These are phyloP conservation scores for Lactifluus hygrophoroides DNA, from an alignment of 768 basidiomycete species.

Conservation along the genomic window DNA sequence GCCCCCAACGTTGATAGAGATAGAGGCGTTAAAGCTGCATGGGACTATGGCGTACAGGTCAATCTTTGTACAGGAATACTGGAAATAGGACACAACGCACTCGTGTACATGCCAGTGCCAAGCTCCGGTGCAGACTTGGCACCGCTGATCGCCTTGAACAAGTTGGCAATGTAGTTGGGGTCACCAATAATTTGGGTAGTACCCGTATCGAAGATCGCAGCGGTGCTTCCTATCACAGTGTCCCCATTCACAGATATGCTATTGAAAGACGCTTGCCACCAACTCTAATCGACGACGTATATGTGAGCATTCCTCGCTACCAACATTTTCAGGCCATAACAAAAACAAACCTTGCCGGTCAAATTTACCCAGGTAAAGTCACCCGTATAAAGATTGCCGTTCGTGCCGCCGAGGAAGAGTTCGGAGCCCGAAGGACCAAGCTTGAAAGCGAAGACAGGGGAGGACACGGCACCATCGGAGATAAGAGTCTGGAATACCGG, in stretches of 20 bases:
- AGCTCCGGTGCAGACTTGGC: neutral
- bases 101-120: neutral
- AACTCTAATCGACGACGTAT: neutral
- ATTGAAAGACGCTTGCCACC: slow-evolving; percentile 22
- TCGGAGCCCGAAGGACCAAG: slow-evolving; percentile 37
- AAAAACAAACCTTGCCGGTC: neutral
- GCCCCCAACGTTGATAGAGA: neutral
- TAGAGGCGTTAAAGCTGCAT: neutral
- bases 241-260: slow-evolving; percentile 22
- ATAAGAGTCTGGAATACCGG: slow-evolving; percentile 36
- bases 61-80: neutral
- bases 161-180: neutral
- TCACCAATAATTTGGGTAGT: slow-evolving; percentile 26
- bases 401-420: slow-evolving; percentile 18
- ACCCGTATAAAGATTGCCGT: slow-evolving; percentile 6
- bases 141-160: neutral
- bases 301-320: neutral
- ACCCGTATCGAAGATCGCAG: slow-evolving; percentile 28
- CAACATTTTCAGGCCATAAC: neutral
- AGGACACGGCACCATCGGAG: slow-evolving; percentile 27
- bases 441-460: slow-evolving; percentile 41
- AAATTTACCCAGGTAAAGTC: slow-evolving; percentile 11
- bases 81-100: neutral
- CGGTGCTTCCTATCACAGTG: neutral
- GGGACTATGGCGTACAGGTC: neutral